Evolutionary conservation across 1,284 basidiomycete genomes (phyloP).

Genomic region (Omphalotus olearius): DNA sequence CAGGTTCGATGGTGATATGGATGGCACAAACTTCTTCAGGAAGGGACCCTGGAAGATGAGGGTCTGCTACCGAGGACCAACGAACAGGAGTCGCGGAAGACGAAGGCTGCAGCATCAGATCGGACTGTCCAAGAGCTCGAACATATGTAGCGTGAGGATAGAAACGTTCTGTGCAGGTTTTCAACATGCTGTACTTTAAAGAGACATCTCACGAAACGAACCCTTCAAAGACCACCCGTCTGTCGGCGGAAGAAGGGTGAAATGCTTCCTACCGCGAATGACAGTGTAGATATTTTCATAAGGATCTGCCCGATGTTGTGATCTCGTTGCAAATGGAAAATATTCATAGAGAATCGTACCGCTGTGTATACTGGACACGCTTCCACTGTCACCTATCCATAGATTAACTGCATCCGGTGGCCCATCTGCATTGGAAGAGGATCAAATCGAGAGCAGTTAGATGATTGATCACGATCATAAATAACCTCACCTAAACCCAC

Average conservation of each 20-base stretch:
- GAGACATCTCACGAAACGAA: slow-evolving; percentile 27
- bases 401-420: slow-evolving; percentile 85
- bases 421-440: slow-evolving; percentile 36
- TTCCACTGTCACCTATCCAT: slow-evolving; percentile 81
- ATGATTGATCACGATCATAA: not conserved
- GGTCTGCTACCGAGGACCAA: slow-evolving; percentile 73
- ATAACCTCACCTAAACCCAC: slow-evolving; percentile 36
- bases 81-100: slow-evolving; percentile 40
- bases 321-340: not conserved
- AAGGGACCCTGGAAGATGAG: slow-evolving; percentile 39
- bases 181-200: slow-evolving; percentile 2
- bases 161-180: slow-evolving; percentile 43
- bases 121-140: slow-evolving; percentile 30
- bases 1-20: slow-evolving; percentile 57
- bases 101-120: slow-evolving; percentile 45
- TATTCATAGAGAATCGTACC: slow-evolving; percentile 39
- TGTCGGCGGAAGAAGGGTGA: slow-evolving; percentile 81
- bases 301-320: slow-evolving; percentile 52
- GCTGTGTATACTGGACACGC: slow-evolving; percentile 81
- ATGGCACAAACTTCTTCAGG: slow-evolving; percentile 58
- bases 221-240: slow-evolving; percentile 83
- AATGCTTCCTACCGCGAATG: slow-evolving; percentile 78
- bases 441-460: slow-evolving; percentile 6
- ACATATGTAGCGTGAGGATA: slow-evolving; percentile 71
- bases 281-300: slow-evolving; percentile 93